Conservation (phyloP, 2,329 filamentous ascomycete species). For the Cladobotryum mycophilum region DNA sequence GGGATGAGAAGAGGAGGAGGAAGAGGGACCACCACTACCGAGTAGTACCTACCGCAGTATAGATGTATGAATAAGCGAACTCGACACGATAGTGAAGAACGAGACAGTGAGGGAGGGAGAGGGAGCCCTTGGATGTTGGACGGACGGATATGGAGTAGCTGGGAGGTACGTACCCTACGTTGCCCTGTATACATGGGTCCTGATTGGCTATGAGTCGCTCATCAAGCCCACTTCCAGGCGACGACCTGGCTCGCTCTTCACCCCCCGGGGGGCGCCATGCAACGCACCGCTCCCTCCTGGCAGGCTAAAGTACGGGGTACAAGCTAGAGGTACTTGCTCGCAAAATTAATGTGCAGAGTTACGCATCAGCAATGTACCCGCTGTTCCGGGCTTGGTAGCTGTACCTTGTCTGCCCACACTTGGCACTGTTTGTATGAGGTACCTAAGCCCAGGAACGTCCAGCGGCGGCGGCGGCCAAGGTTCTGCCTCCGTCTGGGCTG, state of each 20-base stretch:
- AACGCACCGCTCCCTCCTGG: slow-evolving; percentile 11
- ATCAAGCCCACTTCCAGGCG: not conserved
- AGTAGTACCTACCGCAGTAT: no score
- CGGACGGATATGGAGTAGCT: slow-evolving; percentile 8
- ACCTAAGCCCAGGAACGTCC: slow-evolving; percentile 15
- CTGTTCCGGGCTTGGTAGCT: not conserved
- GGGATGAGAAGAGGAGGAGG: not conserved
- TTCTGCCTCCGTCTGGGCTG: no score
- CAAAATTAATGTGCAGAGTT: no score
- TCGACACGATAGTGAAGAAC: no score
- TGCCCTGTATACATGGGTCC: not conserved
- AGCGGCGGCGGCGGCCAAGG: slow-evolving; percentile 4
- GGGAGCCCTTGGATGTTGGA: no score
- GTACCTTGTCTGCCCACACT: not conserved
- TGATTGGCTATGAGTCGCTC: slow-evolving; percentile 3
- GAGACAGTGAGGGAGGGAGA: not conserved
- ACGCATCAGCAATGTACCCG: no score
- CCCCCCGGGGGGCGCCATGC: slow-evolving; percentile 5
- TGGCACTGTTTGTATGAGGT: no score
- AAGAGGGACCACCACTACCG: not conserved
- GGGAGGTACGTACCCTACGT: slow-evolving; percentile 4
- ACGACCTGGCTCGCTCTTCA: slow-evolving; percentile 9
- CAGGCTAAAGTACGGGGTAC: slow-evolving; percentile 4
- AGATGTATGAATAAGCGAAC: no score
- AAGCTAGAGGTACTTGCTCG: not conserved